A percentile compares a stretch with the other conserved stretches of the same genome.
Conservation (phyloP, 2,329 filamentous ascomycete genomes). For the Aspergillus puulaauensis region DNA sequence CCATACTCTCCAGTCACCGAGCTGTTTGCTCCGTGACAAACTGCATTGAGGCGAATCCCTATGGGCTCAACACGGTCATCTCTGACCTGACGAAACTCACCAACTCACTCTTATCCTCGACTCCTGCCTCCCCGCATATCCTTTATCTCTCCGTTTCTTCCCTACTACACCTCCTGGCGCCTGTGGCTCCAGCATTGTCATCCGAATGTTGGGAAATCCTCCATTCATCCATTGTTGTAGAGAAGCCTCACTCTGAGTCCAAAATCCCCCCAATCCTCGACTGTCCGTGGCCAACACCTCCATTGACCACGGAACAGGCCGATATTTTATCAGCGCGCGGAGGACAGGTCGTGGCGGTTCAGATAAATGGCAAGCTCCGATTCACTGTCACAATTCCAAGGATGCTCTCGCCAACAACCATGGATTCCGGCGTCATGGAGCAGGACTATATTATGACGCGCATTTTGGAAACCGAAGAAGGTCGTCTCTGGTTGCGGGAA, state of each 20-base stretch:
- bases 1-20: conserved; percentile 67
- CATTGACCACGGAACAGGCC: conserved; percentile 38
- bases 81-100: conserved; percentile 81
- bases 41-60: conserved; percentile 68
- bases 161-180: conserved; percentile 72
- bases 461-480: conserved; percentile 63
- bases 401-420: conserved; percentile 41
- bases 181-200: conserved; percentile 75
- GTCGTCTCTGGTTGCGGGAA: conserved; percentile 55
- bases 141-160: conserved; percentile 50
- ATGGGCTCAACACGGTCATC: conserved; percentile 78
- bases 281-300: conserved; percentile 56
- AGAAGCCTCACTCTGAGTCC: not conserved
- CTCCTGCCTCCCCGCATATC: conserved; percentile 39
- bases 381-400: conserved; percentile 66
- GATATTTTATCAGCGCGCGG: conserved; percentile 51
- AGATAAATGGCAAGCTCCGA: conserved; percentile 76
- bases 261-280: conserved; percentile 43
- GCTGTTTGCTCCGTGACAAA: conserved; percentile 66
- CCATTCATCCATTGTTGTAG: conserved; percentile 23
- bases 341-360: conserved; percentile 60
- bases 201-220: conserved; percentile 77
- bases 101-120: conserved; percentile 60
- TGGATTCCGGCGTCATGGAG: conserved; percentile 34
- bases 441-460: conserved; percentile 61